Evolutionary conservation across 2,329 filamentous ascomycete genomes (phyloP), one percentile per base, ranked within the genome.

Genomic region (Ceratocystis ficicola): DNA sequence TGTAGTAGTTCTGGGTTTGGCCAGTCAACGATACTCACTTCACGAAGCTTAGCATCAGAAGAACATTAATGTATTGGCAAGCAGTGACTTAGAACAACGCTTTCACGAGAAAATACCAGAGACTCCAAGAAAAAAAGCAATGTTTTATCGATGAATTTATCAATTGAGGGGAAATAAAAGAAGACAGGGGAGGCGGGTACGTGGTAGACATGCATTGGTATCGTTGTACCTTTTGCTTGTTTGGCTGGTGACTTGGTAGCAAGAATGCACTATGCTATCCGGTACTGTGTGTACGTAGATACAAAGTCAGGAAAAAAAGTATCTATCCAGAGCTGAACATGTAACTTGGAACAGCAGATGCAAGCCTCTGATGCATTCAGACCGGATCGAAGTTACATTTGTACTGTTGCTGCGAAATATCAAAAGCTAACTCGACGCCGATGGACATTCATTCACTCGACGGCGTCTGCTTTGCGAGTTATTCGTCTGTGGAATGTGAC

Each of bases 1-100:
- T 65, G 63, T 65, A 65, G 52, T 65, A 28, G 22, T 28, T 22
- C 10, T 32, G 25, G 28, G 30, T 5, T 57, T 30, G 52, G 20
- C 52, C 63, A 52, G 15, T 50, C 41, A 65, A 32, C 28, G 28
- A 22, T 63, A 44, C 50, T 63, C 44, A 57, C 25, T 57, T 57
- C 52, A 57, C 52, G 52, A 57, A 57, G 52, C 52, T 57, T 52
- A 61, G 25, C 30, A 61, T 41, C 30, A 61, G 59, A 61, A 55
- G 20, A 25, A 25, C 50, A 55, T 41, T 55, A 55, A 48, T 48
- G 46, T 48, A 48, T 48, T n/a, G 48, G 22, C 52, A 57, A 32
- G 52, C 22, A 57, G 32, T 28, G 52, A 32, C 52, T 30, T 57
- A 20, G 22, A 30, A 15, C 22, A 30, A 28, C 50, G 20, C 20